These are phyloP conservation scores for Malassezia sympodialis DNA, from an alignment of 1,284 basidiomycete species.

Conservation along the genomic window DNA sequence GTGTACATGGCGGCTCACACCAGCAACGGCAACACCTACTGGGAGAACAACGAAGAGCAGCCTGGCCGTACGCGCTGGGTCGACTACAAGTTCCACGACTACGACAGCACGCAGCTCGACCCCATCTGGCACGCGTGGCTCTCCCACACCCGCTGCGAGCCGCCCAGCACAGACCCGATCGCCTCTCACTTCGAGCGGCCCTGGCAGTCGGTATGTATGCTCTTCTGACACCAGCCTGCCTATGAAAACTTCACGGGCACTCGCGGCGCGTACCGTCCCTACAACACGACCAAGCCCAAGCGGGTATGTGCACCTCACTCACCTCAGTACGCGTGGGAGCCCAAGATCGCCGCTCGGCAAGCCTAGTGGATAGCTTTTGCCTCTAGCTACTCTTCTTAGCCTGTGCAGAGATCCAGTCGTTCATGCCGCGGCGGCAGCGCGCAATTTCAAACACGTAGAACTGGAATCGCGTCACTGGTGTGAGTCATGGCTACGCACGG, in stretches of 20 bases:
- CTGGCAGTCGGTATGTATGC: slow-evolving; percentile 36
- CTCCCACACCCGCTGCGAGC: slow-evolving; percentile 32
- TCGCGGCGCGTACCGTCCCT: slow-evolving; percentile 39
- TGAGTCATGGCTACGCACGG: slow-evolving; percentile 53
- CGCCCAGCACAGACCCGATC: slow-evolving; percentile 30
- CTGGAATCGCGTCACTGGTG: slow-evolving; percentile 53
- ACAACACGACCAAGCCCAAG: slow-evolving; percentile 39
- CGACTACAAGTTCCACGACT: slow-evolving; percentile 40
- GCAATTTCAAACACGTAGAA: slow-evolving; percentile 94
- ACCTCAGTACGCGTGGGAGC: slow-evolving; percentile 35
- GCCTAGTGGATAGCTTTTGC: not conserved
- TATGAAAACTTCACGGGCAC: slow-evolving; percentile 43
- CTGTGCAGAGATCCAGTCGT: slow-evolving; percentile 60
- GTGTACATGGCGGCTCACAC: not conserved
- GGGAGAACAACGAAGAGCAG: slow-evolving; percentile 43
- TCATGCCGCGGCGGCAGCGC: slow-evolving; percentile 80
- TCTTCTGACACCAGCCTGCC: slow-evolving; percentile 16
- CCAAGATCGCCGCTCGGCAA: slow-evolving; percentile 33
- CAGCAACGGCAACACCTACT: slow-evolving; percentile 44
- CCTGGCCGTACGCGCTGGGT: slow-evolving; percentile 43
- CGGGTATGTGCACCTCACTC: slow-evolving; percentile 25
- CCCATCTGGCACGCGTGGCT: slow-evolving; percentile 46
- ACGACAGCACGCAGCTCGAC: slow-evolving; percentile 39
- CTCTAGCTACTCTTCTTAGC: slow-evolving; percentile 26
- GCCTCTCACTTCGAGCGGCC: slow-evolving; percentile 25